phyloP scores from a whole-genome alignment of 2,329 filamentous ascomycete genomes.

The Hymenoscyphus fraxineus region DNA sequence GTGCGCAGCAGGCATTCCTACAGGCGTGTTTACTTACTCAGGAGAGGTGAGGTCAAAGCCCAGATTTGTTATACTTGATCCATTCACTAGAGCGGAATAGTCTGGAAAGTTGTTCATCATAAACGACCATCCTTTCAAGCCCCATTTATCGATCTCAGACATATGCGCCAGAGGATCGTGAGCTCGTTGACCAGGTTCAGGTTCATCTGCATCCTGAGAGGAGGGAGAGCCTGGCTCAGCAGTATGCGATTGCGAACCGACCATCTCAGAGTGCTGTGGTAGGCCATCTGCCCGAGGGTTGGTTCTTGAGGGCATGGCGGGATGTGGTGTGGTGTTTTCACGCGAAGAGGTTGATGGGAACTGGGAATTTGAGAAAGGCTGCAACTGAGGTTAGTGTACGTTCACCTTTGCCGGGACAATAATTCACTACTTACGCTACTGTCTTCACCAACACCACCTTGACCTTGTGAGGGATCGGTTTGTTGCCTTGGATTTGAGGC shows the following conservation, averaged over 20 bases:
- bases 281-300: slow-evolving; percentile 23
- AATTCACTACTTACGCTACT: slow-evolving; percentile 26
- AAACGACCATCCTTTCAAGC: slow-evolving; percentile 56
- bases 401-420: neutral
- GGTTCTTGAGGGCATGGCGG: slow-evolving; percentile 21
- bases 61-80: slow-evolving; percentile 54
- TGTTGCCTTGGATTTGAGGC: slow-evolving; percentile 29
- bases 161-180: slow-evolving; percentile 59
- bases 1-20: neutral
- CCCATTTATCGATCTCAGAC: slow-evolving; percentile 61
- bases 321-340: slow-evolving; percentile 24
- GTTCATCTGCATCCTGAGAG: slow-evolving; percentile 20
- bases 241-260: slow-evolving; percentile 21
- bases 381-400: slow-evolving; percentile 5
- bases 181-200: slow-evolving; percentile 35
- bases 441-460: slow-evolving; percentile 24
- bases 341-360: slow-evolving; percentile 24
- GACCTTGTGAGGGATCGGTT: slow-evolving; percentile 27
- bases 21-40: slow-evolving; percentile 46
- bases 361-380: slow-evolving; percentile 28
- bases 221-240: slow-evolving; percentile 22
- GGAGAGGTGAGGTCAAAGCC: slow-evolving; percentile 55
- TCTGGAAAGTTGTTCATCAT: slow-evolving; percentile 62
- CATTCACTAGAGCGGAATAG: slow-evolving; percentile 57
- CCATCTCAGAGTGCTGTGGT: slow-evolving; percentile 20